Evolutionary conservation across 306 rosid species (phyloP), one percentile per base, ranked within the genome.

Genomic region (Corylus heterophylla): DNA sequence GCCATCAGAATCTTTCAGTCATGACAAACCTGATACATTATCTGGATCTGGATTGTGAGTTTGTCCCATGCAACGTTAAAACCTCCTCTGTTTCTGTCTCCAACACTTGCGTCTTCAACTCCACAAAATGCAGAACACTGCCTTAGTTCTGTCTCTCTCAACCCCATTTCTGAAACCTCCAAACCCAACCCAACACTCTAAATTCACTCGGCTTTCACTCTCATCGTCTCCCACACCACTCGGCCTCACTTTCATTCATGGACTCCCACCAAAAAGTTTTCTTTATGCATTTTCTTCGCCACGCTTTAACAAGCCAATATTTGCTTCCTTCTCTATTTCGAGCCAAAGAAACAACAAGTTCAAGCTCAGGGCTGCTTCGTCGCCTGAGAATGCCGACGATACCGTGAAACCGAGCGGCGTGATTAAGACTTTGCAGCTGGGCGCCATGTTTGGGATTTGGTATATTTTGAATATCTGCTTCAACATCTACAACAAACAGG

Each of bases 401-500:
- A 79, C 85, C 0, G 48, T 64, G 37, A 86, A 80, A 54, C 39
- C 75, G 9, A 76, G 61, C 68, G 72, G 44, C 2, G 17, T 82
- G 58, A 54, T 75, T 52, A 83, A 67, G 39, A 79, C 85, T 75
- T 78, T 86, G 22, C 91, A 63, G 80, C 96, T 90, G 63, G 91
- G 88, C 3, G 79, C 82, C 82, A 90, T 90, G 97, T 85, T 92
- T 76, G 91, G 84, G 9, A 76, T 75, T 86, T 92, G 93, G 97
- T 92, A 90, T 76, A 80, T 90, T 80, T 79, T 90, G 85, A 92
- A 92, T 74, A 89, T 92, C 74, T 88, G 74, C 90, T 92, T 80
- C 92, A 89, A 92, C 76, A 89, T 90, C 80, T 92, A 78, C 79
- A 92, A 88, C 85, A 92, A 92, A 79, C 93, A 90, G 96, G 97